Evolutionary conservation across 345 rosid species (phyloP), one percentile per base, ranked within the genome.

Genomic region (Lumnitzera racemosa): DNA sequence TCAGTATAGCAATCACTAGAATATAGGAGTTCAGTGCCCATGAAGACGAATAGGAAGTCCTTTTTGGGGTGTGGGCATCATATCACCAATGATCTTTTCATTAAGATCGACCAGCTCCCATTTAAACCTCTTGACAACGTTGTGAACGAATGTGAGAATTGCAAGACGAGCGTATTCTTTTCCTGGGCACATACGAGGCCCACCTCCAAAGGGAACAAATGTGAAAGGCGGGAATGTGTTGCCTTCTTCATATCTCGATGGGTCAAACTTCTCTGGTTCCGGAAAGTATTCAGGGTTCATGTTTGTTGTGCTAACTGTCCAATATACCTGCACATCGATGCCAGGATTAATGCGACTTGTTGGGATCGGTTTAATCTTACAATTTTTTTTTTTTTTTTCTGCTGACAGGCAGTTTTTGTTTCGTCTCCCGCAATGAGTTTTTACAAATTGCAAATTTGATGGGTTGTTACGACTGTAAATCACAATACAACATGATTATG

Each of bases 191-290:
- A 56, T 63, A 14, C 78, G 61, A 0, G 83, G 83, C 1, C 83
- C 83, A 1, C 81, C 81, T 16, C 83, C 81, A 16, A 79, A 79
- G 11, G 83, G 81, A 5, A 79, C 78, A 47, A 79, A 73, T 12
- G 78, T 61, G 67, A 56, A 79, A 0, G 80, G 52, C 6, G 74
- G 78, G 20, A 73, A 58, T 12, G 25, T n/a, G 50, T 63, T 73
- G 0, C 47, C 66, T 1, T 74, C 77, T 0, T 68, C 73, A 43
- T 73, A 53, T 66, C 81, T 73, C 0, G 78, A 61, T n/a, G 83
- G 83, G 46, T 79, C 65, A 50, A 79, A 68, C 14, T 57, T 63
- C 24, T 73, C 78, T 15, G 81, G 81, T 15, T 76, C 61, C 3
- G 64, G 64, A 47, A 79, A 79, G 62, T 70, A 71, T 20, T 68